Evolutionary conservation across 2,329 filamentous ascomycete genomes (phyloP), one percentile per base, ranked within the genome.

Genomic region (Penicillium frequentans): DNA sequence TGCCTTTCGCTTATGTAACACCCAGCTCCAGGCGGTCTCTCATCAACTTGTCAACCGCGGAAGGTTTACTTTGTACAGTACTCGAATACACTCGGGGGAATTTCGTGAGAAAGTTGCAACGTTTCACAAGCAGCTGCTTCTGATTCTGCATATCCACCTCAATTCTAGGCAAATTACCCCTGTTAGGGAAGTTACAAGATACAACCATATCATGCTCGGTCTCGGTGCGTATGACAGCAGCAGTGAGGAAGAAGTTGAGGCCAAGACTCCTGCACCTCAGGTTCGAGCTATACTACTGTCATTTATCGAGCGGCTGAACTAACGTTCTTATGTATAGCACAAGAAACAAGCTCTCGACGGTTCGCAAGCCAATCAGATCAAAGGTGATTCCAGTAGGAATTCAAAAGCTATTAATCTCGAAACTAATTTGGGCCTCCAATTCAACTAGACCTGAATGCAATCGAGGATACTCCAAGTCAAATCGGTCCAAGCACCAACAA

Each of bases 181-280:
- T 14, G 11, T 14, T 5, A 10, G 6, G 19, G 46, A 48, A 47
- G 31, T 33, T 37, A 19, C 45, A 47, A 26, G 27, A 37, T 49
- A 43, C 44, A 31, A 13, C 54, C 39, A 45, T 43, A 65, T 59
- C 48, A 77, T 78, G 76, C 68, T 77, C 43, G 74, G 72, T 31
- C 72, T 80, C 16, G 75, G 66, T 24, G 72, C 68, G 35, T 80
- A 80, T 62, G 74, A 73, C 46, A 79, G 76, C 60, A 79, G 77
- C 61, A 77, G 75, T 58, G 77, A 79, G 45, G 77, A 79, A 54
- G 77, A 80, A 54, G 64, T 64, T 45, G 64, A 67, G 19, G 46
- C 52, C 26, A 57, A 64, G 45, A 26, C 55, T 33, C 49, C 58
- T 56, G 54, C 50, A 27, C 24, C 46, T 19, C 66, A 72, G 64